Base-by-base conservation (phyloP, 176 grass and related monocot species). In the Juncus effusus region DNA sequence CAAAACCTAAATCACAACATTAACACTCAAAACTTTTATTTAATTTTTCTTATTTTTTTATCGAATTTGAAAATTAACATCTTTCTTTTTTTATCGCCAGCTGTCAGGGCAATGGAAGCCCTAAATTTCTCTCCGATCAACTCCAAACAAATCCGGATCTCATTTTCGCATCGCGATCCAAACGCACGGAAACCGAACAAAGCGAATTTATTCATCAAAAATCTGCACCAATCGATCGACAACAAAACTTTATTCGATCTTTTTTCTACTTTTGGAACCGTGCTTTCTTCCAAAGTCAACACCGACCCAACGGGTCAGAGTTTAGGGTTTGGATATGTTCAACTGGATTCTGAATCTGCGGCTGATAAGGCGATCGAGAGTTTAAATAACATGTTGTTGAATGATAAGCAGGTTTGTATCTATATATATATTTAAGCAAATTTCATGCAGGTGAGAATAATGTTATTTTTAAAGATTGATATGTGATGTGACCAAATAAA, bases 281-380 rank as follows among this genome's bases (percentile, higher is more conserved):
- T 89, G 14, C 61, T 82, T 28, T 89, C 86, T 6, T 68, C 77
- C 37, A 85, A 89, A 55, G 77, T 89, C n/a, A 78, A 61, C 4
- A 78, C 54, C 59, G 60, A 73, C 67, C 16, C 67, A 36, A 63
- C 47, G 11, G 78, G 78, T 4, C 8, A 76, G 5, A 84, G 77
- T 0, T 84, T 81, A 72, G 74, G 78, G 11, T 68, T 81, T 19
- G 82, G 75, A 7, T 89, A 84, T 67, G 75, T 85, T 4, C 86
- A 85, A 4, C 84, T 76, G 41, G 70, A 78, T 13, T 7, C 6
- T 2, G 74, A 82, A 10, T 42, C 74, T 16, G 65, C 78, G 2
- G 81, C 81, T 42, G 49, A 74, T 8, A 58, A 78, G 36, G 77
- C 85, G 11, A 84, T 88, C 38, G 56, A 63, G 1, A 1, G 19